Percentiles rank a stretch among this genome's conserved stretches.
Evolutionary conservation across 495 filamentous ascomycete genomes (phyloP).

Genomic region (Penicillium roqueforti): DNA sequence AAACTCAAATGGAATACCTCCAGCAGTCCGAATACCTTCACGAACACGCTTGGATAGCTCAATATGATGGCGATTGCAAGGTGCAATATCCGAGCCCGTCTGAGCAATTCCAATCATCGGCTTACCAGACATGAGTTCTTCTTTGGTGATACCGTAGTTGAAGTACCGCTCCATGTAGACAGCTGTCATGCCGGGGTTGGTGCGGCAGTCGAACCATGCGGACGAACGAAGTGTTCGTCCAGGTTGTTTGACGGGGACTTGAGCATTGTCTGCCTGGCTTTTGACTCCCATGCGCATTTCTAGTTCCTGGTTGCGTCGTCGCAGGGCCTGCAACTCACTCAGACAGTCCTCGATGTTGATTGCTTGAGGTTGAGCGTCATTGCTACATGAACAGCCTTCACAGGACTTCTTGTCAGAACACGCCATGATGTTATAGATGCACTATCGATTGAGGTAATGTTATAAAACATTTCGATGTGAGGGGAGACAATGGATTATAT

Average conservation of each 20-base stretch:
- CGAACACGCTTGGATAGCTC: conserved; percentile 51
- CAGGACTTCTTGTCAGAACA: conserved; percentile 34
- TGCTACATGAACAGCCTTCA: conserved; percentile 38
- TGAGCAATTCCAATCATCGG: conserved; percentile 57
- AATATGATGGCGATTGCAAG: conserved; percentile 52
- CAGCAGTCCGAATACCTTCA: conserved; percentile 50
- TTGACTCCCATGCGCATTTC: conserved; percentile 20
- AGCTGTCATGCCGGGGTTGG: conserved; percentile 48
- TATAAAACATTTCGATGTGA: not conserved
- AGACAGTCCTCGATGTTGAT: conserved; percentile 26
- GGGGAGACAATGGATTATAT: conserved; percentile 3
- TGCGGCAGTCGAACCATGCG: conserved; percentile 45
- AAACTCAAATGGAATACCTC: conserved; percentile 54
- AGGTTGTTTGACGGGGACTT: conserved; percentile 14
- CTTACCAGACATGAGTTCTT: conserved; percentile 51
- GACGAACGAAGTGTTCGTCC: conserved; percentile 42
- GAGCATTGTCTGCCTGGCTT: conserved; percentile 1
- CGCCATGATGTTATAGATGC: conserved; percentile 23
- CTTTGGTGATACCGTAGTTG: conserved; percentile 51
- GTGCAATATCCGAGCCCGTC: conserved; percentile 51
- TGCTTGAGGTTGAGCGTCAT: conserved; percentile 16
- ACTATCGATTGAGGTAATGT: not conserved
- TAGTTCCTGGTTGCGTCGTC: conserved; percentile 26
- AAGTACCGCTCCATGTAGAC: conserved; percentile 54
- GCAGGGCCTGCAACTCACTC: conserved; percentile 20